A percentile compares a stretch with the other conserved stretches of the same genome.
These are phyloP conservation scores for Chalciporus chontae DNA, from an alignment of 768 basidiomycete species.

Conservation along the genomic window DNA sequence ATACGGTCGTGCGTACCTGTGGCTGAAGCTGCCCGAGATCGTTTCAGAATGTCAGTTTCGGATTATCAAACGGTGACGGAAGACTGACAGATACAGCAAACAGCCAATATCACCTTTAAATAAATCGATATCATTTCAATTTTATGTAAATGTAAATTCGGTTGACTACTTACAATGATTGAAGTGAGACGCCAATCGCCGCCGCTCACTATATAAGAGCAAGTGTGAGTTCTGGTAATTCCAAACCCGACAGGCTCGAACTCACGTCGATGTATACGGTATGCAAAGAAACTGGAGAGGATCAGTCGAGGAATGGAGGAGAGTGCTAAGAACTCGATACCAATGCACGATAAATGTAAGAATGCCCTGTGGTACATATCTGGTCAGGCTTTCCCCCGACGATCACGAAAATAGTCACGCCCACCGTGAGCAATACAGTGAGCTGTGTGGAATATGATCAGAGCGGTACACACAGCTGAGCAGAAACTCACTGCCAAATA, in stretches of 20 bases:
- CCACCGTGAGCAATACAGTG: conserved; percentile 32
- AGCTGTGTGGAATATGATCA: conserved; percentile 9
- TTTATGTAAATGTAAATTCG: not conserved
- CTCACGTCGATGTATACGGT: conserved; percentile 42
- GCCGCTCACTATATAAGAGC: conserved; percentile 25
- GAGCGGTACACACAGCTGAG: not conserved
- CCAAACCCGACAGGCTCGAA: not conserved
- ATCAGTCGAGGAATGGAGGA: not conserved
- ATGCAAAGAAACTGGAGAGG: conserved; percentile 33
- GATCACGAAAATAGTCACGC: not conserved
- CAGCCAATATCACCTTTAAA: conserved; percentile 26
- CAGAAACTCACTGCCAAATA: conserved; percentile 21
- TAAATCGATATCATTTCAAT: conserved; percentile 1
- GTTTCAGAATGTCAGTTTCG: not conserved
- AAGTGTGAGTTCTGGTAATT: not conserved
- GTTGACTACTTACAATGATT: conserved; percentile 31
- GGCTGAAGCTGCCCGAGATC: conserved; percentile 32
- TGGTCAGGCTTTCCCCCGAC: not conserved
- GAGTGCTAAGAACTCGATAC: conserved; percentile 21
- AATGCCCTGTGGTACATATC: conserved; percentile 35
- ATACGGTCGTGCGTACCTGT: conserved; percentile 16
- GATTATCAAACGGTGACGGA: not conserved
- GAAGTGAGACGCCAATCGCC: conserved; percentile 30
- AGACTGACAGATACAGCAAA: conserved; percentile 31
- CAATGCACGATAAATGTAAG: conserved; percentile 51